Conservation (phyloP, 1,284 basidiomycete species). For the Irpex rosettiformis region DNA sequence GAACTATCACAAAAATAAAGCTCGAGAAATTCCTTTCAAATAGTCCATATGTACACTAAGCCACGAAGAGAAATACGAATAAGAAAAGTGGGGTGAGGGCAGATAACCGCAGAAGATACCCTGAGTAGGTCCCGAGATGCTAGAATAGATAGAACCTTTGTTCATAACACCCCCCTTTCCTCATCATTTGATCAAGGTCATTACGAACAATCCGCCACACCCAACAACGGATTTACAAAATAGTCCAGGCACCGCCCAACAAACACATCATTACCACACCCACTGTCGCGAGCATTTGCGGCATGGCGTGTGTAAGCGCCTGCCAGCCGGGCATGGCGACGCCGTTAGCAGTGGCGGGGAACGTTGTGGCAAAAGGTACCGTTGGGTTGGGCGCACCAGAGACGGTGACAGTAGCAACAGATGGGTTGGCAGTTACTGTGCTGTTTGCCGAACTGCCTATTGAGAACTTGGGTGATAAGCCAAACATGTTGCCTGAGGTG, state of each 20-base stretch:
- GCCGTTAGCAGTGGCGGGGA: conserved; percentile 31
- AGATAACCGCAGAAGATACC: no score
- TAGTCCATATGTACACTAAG: no score
- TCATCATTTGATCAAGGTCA: no score
- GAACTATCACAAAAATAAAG: no score
- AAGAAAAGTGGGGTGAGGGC: no score
- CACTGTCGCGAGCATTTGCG: conserved; percentile 20
- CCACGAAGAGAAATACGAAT: no score
- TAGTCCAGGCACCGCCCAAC: conserved; percentile 23
- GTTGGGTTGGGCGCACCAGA: conserved; percentile 43
- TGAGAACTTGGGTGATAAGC: conserved; percentile 57
- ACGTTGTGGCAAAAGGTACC: conserved; percentile 38
- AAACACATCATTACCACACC: conserved; percentile 18
- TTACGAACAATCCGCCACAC: no score
- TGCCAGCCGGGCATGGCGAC: conserved; percentile 23
- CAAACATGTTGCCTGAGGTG: conserved; percentile 59
- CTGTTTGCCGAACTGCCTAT: conserved; percentile 43
- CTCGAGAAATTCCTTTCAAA: no score
- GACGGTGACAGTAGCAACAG: conserved; percentile 38
- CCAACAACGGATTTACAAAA: no score
- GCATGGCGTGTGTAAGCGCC: conserved; percentile 18
- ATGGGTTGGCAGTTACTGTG: conserved; percentile 26
- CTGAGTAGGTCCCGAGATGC: no score
- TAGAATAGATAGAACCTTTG: no score
- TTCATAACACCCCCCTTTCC: no score